Evolutionary conservation across 305 asterid genomes (phyloP).

Genomic region (Fraxinus velutina): DNA sequence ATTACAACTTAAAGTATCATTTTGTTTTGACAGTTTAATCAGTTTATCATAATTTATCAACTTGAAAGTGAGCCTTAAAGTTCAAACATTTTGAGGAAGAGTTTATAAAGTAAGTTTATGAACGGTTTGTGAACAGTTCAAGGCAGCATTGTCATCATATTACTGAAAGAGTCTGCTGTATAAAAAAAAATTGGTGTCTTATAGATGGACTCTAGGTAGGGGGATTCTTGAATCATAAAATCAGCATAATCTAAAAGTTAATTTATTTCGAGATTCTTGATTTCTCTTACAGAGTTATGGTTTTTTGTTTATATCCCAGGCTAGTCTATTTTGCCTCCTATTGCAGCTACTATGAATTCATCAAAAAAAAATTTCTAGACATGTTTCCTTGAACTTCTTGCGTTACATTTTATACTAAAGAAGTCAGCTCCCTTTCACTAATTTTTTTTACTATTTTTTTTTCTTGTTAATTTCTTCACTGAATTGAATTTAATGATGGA

Average conservation of each 20-base stretch:
- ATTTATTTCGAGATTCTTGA: neutral
- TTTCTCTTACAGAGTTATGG: neutral
- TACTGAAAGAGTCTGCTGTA: neutral
- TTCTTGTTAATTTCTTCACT: neutral
- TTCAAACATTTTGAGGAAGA: neutral
- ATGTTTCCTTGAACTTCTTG: neutral
- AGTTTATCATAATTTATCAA: neutral
- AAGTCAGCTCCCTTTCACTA: neutral
- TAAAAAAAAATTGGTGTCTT: neutral
- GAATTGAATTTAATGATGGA: neutral
- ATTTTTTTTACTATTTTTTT: neutral
- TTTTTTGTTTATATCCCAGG: neutral
- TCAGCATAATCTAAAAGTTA: neutral
- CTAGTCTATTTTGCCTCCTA: neutral
- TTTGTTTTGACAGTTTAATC: neutral
- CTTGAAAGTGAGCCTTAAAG: conserved; percentile 1
- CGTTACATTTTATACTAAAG: neutral
- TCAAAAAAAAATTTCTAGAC: neutral
- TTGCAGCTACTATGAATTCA: neutral
- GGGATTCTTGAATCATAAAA: neutral
- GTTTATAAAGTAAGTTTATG: neutral
- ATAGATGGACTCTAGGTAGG: neutral
- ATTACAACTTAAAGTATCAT: neutral
- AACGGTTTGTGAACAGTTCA: neutral
- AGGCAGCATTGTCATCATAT: neutral